Base-by-base conservation (phyloP, 352 stramenopile species). In the Phytophthora multivora region DNA sequence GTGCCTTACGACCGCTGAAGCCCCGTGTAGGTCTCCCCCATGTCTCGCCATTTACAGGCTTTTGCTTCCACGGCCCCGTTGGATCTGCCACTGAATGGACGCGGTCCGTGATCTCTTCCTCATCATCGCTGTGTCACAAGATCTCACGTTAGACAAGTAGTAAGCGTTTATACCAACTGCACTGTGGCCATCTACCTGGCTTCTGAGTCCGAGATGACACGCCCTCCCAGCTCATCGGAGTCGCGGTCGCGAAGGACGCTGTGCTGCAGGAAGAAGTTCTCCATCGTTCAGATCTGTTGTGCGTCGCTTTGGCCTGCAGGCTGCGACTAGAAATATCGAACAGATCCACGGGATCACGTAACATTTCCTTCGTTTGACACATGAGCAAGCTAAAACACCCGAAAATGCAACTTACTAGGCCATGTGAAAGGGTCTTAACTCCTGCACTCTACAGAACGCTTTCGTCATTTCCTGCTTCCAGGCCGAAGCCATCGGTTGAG, bases 181-280 rank as follows among this genome's bases (percentile, higher is more conserved):
- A 13, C 23, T 42, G 30, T 1, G 8, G 30, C 33, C 2, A 12
- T 40, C 15, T 31, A 90, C 80, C 80, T 91, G 28, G 81, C 82
- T 28, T 93, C 83, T 39, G 83, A 93, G 66, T 95, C 86, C 18
- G 86, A 95, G 54, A 77, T 67, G 28, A 84, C 61, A 10, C 42
- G 66, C 16, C 67, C 76, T 39, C 66, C 52, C 12, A 95, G 49
- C 56, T 95, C 83, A 43, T 93, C 86, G 6, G 65, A 19, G 31
- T 95, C 83, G 51, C 83, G 80, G 63, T 95, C 80, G n/a, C 79
- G 77, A 63, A 84, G 64, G 53, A 91, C 80, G 59, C 75, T 78
- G 60, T 95, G 83, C 58, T 90, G 75, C 23, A 89, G 55, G 66
- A 93, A 93, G 69, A 95, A 95, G 61, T 71, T 76, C 59, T 95